Base-by-base conservation (phyloP, 2,329 filamentous ascomycete species). In the Aspergillus sp. region DNA sequence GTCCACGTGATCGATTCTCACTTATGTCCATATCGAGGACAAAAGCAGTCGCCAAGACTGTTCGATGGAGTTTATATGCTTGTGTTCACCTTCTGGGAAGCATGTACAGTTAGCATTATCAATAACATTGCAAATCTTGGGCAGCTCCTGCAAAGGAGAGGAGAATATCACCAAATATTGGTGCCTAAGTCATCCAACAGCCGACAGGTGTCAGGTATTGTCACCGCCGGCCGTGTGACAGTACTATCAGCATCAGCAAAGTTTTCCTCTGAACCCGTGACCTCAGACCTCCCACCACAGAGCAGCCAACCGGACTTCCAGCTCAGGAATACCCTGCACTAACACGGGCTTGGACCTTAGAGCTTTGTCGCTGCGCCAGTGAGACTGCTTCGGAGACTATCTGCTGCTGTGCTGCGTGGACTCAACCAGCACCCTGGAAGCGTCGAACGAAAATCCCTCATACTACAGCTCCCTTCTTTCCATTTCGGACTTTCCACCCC, bases 361-460 rank as follows among this genome's bases (percentile, higher is more conserved):
- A 57, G 46, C 54, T 50, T 57, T 57, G 19, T 34, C 28, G 30
- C 31, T 57, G 54, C 43, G 38, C 46, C 30, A 49, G 54, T 54
- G n/a, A 59, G 28, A 30, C 50, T 48, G 30, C 38, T 28, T 59
- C 49, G 50, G 57, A 46, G 50, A 53, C 49, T 52, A 59, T 59
- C 48, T 46, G 49, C 60, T 62, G 57, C 59, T 61, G 43, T 60
- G 51, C 51, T 62, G 46, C 59, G 51, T 53, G 49, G 48, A 64
- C 49, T 58, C 53, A 41, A 34, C 60, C 57, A 55, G 38, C 48
- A 54, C 51, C 45, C 53, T 56, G 43, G 25, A 48, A 51, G 46
- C 13, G 34, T 3, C 9, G 45, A n/a, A 59, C 49, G 55, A 70
- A 69, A 69, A 70, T 70, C 67, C 68, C 66, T 69, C 67, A 68